A percentile compares a stretch with the other conserved stretches of the same genome.
Conservation (phyloP, 306 rosid species). For the Trifolium subterraneum region DNA sequence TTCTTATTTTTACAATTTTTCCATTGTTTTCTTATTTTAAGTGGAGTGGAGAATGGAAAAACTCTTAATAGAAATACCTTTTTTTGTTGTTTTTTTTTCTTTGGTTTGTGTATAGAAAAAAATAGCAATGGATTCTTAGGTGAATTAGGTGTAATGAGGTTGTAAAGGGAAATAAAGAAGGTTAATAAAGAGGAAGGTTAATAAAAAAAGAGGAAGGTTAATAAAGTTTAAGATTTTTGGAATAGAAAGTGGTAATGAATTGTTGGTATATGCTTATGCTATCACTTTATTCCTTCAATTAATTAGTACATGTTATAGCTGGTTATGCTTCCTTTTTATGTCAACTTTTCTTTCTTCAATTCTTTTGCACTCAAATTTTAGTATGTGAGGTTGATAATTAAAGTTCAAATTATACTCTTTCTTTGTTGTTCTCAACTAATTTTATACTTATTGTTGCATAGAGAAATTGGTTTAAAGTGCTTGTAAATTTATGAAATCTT, state of each 20-base stretch:
- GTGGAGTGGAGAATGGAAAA: slow-evolving; percentile 20
- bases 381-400: slow-evolving; percentile 2
- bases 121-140: not conserved
- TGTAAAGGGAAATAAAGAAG: slow-evolving; percentile 7
- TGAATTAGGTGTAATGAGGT: slow-evolving; percentile 5
- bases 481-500: not conserved
- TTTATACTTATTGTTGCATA: not conserved
- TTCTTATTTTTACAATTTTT: not conserved
- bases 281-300: slow-evolving; percentile 45
- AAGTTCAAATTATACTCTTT: slow-evolving; percentile 1
- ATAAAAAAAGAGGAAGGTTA: slow-evolving; percentile 1
- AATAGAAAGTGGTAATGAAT: slow-evolving; percentile 28
- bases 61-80: not conserved
- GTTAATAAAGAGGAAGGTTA: not conserved
- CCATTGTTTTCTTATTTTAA: slow-evolving; percentile 32
- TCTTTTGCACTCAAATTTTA: slow-evolving; percentile 25
- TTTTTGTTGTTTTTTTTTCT: no score
- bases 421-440: not conserved
- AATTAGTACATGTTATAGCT: slow-evolving; percentile 23
- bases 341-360: not conserved
- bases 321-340: slow-evolving; percentile 24
- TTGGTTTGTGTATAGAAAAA: not conserved
- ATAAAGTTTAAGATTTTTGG: slow-evolving; percentile 37
- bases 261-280: slow-evolving; percentile 37
- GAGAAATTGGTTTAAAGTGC: not conserved